phyloP scores from a whole-genome alignment of 2,329 filamentous ascomycete genomes.

The Ophiostoma novo-ulmi region DNA sequence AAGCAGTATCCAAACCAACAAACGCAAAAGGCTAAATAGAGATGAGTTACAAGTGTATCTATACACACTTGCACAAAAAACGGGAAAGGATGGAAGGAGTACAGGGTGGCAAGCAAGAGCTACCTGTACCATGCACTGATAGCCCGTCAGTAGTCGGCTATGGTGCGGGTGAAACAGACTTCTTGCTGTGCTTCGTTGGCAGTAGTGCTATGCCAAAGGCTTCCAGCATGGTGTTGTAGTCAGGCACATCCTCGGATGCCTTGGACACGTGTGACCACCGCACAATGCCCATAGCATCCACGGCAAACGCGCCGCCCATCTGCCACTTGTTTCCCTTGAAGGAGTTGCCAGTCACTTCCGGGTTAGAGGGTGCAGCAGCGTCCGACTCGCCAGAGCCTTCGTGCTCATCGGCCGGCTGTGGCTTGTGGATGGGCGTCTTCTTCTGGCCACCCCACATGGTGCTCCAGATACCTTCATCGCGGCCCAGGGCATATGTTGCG shows the following conservation, averaged over 20 bases:
- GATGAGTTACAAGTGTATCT: not conserved
- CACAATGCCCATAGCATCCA: conserved; percentile 50
- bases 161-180: conserved; percentile 10
- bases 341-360: not conserved
- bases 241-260: conserved; percentile 49
- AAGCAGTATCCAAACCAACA: not conserved
- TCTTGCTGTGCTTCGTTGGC: conserved; percentile 19
- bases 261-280: conserved; percentile 46
- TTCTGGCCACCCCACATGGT: conserved; percentile 38
- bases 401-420: conserved; percentile 18
- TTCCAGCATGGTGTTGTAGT: conserved; percentile 40
- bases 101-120: not conserved
- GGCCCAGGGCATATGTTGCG: conserved; percentile 53
- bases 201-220: conserved; percentile 21
- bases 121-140: too few species aligned
- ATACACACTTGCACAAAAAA: not conserved
- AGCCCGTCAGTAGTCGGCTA: not conserved
- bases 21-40: not conserved
- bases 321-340: conserved; percentile 62
- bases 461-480: conserved; percentile 62
- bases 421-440: conserved; percentile 14
- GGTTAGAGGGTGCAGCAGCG: not conserved
- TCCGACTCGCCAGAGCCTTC: not conserved
- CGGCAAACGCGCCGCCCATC: conserved; percentile 59
- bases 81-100: not conserved